These are phyloP conservation scores for Trichoderma atrobrunneum DNA, from an alignment of 2,329 filamentous ascomycete species.

Conservation along the genomic window DNA sequence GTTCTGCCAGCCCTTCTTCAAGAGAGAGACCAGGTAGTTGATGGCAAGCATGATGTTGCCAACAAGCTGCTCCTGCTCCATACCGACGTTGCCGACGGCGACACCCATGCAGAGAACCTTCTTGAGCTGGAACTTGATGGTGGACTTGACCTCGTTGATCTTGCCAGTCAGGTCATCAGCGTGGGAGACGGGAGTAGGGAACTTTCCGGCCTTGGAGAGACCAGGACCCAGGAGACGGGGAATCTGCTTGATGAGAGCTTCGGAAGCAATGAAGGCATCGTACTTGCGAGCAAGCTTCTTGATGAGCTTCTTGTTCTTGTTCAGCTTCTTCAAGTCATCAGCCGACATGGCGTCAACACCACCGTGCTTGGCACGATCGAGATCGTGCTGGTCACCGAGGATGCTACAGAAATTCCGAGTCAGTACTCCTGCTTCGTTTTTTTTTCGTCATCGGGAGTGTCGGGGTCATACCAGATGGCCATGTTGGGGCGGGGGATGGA, in stretches of 20 bases:
- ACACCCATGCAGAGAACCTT: constrained; percentile 99
- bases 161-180: constrained; percentile 87
- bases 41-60: constrained; percentile 99
- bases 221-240: constrained; percentile 98
- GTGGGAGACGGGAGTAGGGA: constrained; percentile 98
- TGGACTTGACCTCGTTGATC: constrained; percentile 99
- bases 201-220: constrained; percentile 99
- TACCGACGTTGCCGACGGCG: constrained; percentile 96
- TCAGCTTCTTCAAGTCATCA: constrained; percentile 99
- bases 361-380: constrained; percentile 99
- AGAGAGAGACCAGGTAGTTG: constrained; percentile 98
- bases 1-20: constrained; percentile 99
- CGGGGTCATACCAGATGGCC: constrained; percentile 62
- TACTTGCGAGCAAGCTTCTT: constrained; percentile 99
- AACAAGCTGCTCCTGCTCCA: constrained; percentile 93
- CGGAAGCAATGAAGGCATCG: constrained; percentile 98
- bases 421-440: neutral
- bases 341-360: constrained; percentile 97
- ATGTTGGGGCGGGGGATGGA: constrained; percentile 87
- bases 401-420: constrained; percentile 40
- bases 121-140: constrained; percentile 99
- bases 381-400: constrained; percentile 83
- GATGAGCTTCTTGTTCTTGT: constrained; percentile 99
- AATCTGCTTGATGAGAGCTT: constrained; percentile 98
- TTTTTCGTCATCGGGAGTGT: neutral